These are phyloP conservation scores for Aureobasidium sp. DNA, from an alignment of 2,329 filamentous ascomycete species.

Conservation along the genomic window DNA sequence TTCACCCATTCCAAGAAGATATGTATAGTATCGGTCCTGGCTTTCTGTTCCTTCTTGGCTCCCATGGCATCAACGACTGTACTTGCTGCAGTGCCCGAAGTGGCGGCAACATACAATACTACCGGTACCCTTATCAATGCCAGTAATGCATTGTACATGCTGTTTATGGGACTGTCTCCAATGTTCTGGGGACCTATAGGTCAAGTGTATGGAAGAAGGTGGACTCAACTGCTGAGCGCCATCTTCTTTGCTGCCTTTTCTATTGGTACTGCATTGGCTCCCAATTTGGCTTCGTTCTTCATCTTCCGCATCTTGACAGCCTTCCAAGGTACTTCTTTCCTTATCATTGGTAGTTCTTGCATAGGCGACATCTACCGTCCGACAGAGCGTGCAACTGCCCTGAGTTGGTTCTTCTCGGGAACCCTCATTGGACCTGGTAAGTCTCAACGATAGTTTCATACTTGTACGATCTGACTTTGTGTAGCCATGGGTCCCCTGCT, in stretches of 20 bases:
- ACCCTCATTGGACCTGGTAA: constrained; percentile 56
- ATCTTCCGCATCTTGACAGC: constrained; percentile 66
- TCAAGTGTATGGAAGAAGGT: constrained; percentile 39
- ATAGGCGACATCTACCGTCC: constrained; percentile 50
- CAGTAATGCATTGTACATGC: constrained; percentile 65
- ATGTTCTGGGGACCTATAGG: constrained; percentile 64
- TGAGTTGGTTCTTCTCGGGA: constrained; percentile 64
- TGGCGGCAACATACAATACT: constrained; percentile 55
- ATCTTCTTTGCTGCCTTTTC: constrained; percentile 59
- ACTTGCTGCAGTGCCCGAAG: constrained; percentile 63
- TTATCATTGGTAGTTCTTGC: constrained; percentile 61
- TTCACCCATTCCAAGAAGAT: constrained; percentile 54
- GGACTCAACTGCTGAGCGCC: constrained; percentile 48
- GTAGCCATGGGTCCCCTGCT: constrained; percentile 58
- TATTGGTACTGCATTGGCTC: constrained; percentile 63
- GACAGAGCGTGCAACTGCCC: constrained; percentile 60
- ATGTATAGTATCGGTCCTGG: constrained; percentile 58
- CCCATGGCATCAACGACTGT: constrained; percentile 68
- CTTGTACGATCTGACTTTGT: not conserved
- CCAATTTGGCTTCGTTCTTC: constrained; percentile 62
- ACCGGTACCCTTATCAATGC: constrained; percentile 62
- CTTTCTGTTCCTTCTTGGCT: constrained; percentile 67
- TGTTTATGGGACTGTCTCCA: constrained; percentile 63
- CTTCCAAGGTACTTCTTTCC: constrained; percentile 65
- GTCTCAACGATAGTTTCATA: not conserved